Evolutionary conservation across 2,329 filamentous ascomycete genomes (phyloP), one percentile per base, ranked within the genome.

Genomic region (Pseudogymnoascus sp.): DNA sequence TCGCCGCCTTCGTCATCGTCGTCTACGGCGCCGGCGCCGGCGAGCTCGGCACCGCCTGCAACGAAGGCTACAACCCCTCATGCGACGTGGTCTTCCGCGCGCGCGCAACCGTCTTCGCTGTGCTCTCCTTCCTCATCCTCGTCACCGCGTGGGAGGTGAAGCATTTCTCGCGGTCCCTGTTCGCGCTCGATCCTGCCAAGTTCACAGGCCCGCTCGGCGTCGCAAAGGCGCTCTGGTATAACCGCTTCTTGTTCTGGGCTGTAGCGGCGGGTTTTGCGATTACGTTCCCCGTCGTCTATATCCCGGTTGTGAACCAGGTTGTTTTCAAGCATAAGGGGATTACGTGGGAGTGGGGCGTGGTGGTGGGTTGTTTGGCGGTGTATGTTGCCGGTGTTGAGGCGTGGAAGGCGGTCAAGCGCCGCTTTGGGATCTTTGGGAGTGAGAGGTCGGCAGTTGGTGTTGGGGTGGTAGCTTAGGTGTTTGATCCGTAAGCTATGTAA

Each of bases 101-200:
- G 0, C 80, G 87, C 11, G 86, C 86, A 0, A 84, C 87, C 0
- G 86, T 84, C 4, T 90, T 88, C 69, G 84, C 86, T 0, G 86
- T 83, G 6, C 72, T 90, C 41, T 88, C 84, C 41, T 89, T 87
- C 75, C 76, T 85, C 57, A 77, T 88, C 5, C 76, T 90, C 6
- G 80, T 89, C 61, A 84, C 87, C 0, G 85, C 87, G 0, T 90
- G 87, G 87, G 86, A 90, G 73, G 85, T 88, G 68, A 85, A 89
- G 70, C 84, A 89, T 66, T 86, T 88, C 72, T 82, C 82, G 14
- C 81, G 85, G 50, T 87, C 83, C 18, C 79, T 90, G 66, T 90
- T 90, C 74, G 78, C 79, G 67, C 87, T 89, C 82, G 78, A 85
- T 63, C 79, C 81, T 1, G 75, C 79, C 64, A 71, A 76, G 34